A percentile compares a stretch with the other conserved stretches of the same genome.
phyloP scores from a whole-genome alignment of 2,329 filamentous ascomycete genomes.

The Emergomyces africanus region DNA sequence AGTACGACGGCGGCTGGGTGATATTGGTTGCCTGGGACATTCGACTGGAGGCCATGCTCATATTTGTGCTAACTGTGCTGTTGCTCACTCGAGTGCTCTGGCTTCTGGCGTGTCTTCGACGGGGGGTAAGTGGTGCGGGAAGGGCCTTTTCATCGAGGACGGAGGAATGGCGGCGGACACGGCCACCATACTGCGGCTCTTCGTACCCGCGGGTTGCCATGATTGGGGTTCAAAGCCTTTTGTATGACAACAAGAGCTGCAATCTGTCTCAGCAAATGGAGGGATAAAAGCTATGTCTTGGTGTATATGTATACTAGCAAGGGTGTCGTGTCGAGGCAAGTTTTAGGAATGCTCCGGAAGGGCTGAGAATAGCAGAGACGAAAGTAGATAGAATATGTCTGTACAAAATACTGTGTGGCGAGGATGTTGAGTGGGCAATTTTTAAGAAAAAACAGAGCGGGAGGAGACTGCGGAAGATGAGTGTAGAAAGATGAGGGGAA shows the following conservation, averaged over 20 bases:
- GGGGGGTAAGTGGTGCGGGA: conserved; percentile 29
- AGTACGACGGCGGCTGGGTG: conserved; percentile 84
- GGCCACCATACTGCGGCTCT: conserved; percentile 30
- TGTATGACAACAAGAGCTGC: neutral
- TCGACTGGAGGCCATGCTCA: conserved; percentile 55
- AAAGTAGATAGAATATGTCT: neutral
- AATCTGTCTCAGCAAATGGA: neutral
- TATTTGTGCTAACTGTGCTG: conserved; percentile 76
- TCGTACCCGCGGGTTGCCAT: conserved; percentile 11
- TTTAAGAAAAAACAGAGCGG: too few relatives aligned
- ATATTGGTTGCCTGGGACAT: conserved; percentile 72
- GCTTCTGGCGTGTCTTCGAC: conserved; percentile 37
- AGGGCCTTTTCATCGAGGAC: conserved; percentile 24
- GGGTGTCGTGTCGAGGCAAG: neutral
- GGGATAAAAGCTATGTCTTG: neutral
- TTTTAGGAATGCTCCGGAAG: neutral
- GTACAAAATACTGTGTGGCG: neutral
- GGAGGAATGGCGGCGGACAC: conserved; percentile 45
- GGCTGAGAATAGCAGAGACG: neutral
- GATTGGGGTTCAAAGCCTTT: conserved; percentile 2
- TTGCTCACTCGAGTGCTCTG: conserved; percentile 63
- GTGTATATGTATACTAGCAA: neutral
- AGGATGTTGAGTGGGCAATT: too few relatives aligned
- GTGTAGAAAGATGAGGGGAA: neutral
- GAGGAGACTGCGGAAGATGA: neutral